A percentile compares a stretch with the other conserved stretches of the same genome.
phyloP scores from a whole-genome alignment of 2,329 filamentous ascomycete species.

The Penicillium freii region DNA sequence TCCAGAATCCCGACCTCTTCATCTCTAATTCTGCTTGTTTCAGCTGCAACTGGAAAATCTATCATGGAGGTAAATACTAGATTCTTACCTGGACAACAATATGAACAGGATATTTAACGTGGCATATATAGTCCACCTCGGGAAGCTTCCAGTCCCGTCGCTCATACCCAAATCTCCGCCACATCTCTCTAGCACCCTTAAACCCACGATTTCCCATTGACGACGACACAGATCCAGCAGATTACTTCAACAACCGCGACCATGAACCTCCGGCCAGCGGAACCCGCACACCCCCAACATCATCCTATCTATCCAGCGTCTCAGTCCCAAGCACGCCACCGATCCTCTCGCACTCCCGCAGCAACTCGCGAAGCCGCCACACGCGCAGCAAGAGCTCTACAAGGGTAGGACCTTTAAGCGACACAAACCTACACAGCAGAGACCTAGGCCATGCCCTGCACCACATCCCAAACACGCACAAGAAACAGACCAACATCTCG shows the following conservation, averaged over 20 bases:
- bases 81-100: neutral
- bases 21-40: constrained; percentile 4
- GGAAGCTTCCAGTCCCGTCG: constrained; percentile 47
- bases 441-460: constrained; percentile 28
- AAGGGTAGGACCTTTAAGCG: constrained; percentile 32
- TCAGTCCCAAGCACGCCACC: constrained; percentile 45
- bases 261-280: constrained; percentile 29
- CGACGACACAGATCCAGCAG: constrained; percentile 40
- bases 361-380: constrained; percentile 37
- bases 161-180: constrained; percentile 59
- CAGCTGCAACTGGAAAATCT: constrained; percentile 2
- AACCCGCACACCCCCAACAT: constrained; percentile 30
- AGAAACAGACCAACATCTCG: constrained; percentile 7
- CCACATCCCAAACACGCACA: constrained; percentile 11
- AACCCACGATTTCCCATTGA: constrained; percentile 55
- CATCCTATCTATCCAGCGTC: constrained; percentile 43
- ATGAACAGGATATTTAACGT: neutral
- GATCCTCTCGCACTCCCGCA: constrained; percentile 45
- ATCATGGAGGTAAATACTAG: constrained; percentile 27
- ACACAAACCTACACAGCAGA: constrained; percentile 35
- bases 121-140: constrained; percentile 22
- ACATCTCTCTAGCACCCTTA: constrained; percentile 61
- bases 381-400: constrained; percentile 37
- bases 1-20: constrained; percentile 9
- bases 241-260: constrained; percentile 32